These are phyloP conservation scores for Podospora conica DNA, from an alignment of 495 filamentous ascomycete species.

Conservation along the genomic window DNA sequence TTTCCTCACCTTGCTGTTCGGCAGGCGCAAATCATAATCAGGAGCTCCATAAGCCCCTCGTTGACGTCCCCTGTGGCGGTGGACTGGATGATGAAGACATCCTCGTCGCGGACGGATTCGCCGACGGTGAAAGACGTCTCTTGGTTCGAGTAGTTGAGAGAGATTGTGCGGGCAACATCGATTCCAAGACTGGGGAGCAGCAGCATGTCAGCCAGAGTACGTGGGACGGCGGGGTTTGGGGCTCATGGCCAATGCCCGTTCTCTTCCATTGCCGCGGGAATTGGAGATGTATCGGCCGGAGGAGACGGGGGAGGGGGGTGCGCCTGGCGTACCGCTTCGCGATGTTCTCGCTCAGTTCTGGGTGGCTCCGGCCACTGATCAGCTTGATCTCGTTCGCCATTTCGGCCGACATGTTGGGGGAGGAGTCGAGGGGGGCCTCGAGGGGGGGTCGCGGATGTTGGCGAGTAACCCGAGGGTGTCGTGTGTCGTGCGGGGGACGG, in stretches of 20 bases:
- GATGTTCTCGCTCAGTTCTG: slow-evolving; percentile 78
- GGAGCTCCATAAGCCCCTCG: slow-evolving; percentile 95
- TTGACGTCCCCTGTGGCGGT: slow-evolving; percentile 96
- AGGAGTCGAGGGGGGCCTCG: slow-evolving; percentile 12
- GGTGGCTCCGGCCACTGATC: slow-evolving; percentile 93
- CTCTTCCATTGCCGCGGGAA: neutral
- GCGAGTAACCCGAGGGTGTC: neutral
- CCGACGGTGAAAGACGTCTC: slow-evolving; percentile 96
- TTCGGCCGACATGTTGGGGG: slow-evolving; percentile 37
- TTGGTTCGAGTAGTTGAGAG: slow-evolving; percentile 95
- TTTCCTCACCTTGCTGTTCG: slow-evolving; percentile 61
- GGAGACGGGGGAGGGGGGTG: neutral
- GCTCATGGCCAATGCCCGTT: neutral
- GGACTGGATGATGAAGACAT: slow-evolving; percentile 97
- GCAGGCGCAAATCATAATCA: slow-evolving; percentile 99
- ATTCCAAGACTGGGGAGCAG: slow-evolving; percentile 66
- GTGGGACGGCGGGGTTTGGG: neutral
- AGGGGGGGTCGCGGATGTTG: slow-evolving; percentile 10
- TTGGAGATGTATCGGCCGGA: neutral
- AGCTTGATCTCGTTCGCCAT: slow-evolving; percentile 89
- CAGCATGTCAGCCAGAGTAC: neutral
- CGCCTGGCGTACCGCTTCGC: slow-evolving; percentile 67
- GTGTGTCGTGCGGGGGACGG: neutral
- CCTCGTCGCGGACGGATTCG: slow-evolving; percentile 94
- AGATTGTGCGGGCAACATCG: slow-evolving; percentile 91